Evolutionary conservation across 345 rosid species (phyloP).

Genomic region (Rhodomyrtus tomentosa): DNA sequence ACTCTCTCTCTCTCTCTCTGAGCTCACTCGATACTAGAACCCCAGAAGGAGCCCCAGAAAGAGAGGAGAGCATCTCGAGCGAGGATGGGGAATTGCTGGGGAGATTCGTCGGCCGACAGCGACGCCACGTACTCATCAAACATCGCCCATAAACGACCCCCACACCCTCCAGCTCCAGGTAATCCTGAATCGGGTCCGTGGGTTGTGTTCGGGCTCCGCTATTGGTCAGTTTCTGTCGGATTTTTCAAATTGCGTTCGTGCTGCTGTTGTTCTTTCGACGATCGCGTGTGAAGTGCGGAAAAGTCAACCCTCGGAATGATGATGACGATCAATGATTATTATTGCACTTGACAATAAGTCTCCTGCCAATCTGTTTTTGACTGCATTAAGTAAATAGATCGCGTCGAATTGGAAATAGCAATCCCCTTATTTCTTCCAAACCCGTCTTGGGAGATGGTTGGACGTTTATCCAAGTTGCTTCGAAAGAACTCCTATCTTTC

Average conservation of each 20-base stretch:
- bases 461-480: neutral
- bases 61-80: neutral
- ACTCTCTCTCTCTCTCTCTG: neutral
- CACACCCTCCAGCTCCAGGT: neutral
- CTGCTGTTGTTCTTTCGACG: neutral
- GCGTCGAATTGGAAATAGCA: neutral
- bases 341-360: neutral
- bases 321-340: neutral
- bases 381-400: neutral
- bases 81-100: slow-evolving; percentile 9
- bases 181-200: neutral
- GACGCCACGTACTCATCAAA: neutral
- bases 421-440: no score
- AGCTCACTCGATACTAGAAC: neutral
- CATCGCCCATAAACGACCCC: neutral
- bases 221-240: neutral
- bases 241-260: neutral
- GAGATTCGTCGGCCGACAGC: neutral
- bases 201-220: neutral
- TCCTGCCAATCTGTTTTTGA: neutral
- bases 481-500: neutral
- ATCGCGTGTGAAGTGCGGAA: neutral
- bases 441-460: neutral
- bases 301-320: neutral
- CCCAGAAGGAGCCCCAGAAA: neutral